Conservation (phyloP, 176 grass and related monocot genomes). For the Typha latifolia region DNA sequence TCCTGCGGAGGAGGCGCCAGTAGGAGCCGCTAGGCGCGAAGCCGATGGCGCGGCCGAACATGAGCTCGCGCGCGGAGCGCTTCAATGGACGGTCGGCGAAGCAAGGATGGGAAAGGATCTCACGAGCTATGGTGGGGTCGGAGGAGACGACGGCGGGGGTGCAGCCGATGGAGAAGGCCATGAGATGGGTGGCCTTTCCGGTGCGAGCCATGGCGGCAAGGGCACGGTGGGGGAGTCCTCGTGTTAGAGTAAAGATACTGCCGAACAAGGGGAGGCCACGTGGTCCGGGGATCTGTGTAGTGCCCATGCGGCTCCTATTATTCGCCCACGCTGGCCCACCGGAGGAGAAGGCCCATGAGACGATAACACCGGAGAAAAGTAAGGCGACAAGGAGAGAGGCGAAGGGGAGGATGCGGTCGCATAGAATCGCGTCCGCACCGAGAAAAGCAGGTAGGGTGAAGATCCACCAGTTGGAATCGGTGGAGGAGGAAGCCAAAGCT, state of each 20-base stretch:
- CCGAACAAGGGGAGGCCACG: constrained; percentile 57
- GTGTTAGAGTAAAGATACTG: constrained; percentile 41
- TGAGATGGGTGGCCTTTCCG: constrained; percentile 20
- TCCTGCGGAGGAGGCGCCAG: constrained; percentile 66
- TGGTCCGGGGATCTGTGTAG: constrained; percentile 13
- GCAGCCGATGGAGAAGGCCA: constrained; percentile 61
- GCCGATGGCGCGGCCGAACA: constrained; percentile 63
- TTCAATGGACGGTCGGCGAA: constrained; percentile 51
- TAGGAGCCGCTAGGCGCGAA: constrained; percentile 55
- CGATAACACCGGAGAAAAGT: constrained; percentile 7
- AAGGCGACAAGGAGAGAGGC: constrained; percentile 19
- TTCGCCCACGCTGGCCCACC: constrained; percentile 45
- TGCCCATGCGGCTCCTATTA: constrained; percentile 26
- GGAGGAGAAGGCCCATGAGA: constrained; percentile 38
- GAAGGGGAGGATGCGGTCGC: constrained; percentile 22
- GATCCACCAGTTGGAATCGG: constrained; percentile 48
- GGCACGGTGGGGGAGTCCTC: constrained; percentile 42
- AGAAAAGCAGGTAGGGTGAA: constrained; percentile 48
- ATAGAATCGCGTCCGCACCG: constrained; percentile 29
- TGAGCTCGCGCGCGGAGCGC: constrained; percentile 49
- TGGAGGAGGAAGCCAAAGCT: constrained; percentile 15
- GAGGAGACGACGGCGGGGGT: constrained; percentile 49
- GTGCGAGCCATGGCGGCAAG: constrained; percentile 22
- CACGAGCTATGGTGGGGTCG: constrained; percentile 21
- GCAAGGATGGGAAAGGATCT: constrained; percentile 40